phyloP scores from a whole-genome alignment of 306 rosid species.

The Cicer pinnatifidum region DNA sequence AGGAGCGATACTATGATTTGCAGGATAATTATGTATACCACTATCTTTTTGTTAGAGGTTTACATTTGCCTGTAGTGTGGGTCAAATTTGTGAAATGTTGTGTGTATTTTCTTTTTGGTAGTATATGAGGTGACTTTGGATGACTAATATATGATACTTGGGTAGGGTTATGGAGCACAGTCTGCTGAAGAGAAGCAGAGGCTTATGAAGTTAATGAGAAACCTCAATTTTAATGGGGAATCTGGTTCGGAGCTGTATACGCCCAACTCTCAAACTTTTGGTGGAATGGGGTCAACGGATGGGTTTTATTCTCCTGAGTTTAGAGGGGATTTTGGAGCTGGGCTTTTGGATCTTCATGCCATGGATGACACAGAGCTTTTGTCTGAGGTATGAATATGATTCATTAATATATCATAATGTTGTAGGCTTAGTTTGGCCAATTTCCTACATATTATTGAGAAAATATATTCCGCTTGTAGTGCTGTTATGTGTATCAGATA shows the following conservation, averaged over 20 bases:
- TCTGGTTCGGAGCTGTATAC: slow-evolving; percentile 80
- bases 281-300: slow-evolving; percentile 67
- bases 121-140: slow-evolving; percentile 37
- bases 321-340: slow-evolving; percentile 97
- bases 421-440: slow-evolving; percentile 1
- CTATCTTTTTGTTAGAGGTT: background rate
- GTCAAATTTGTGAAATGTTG: slow-evolving; percentile 15
- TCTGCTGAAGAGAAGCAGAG: slow-evolving; percentile 99
- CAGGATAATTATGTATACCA: background rate
- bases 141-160: slow-evolving; percentile 36
- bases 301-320: slow-evolving; percentile 84
- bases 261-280: slow-evolving; percentile 67
- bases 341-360: slow-evolving; percentile 99
- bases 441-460: slow-evolving; percentile 17
- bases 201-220: slow-evolving; percentile 90
- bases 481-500: background rate
- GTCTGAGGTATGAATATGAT: slow-evolving; percentile 78
- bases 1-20: slow-evolving; percentile 17
- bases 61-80: slow-evolving; percentile 21
- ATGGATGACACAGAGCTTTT: slow-evolving; percentile 98
- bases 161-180: slow-evolving; percentile 91
- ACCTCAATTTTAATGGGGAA: slow-evolving; percentile 89
- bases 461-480: slow-evolving; percentile 19
- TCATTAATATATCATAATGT: background rate
- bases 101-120: slow-evolving; percentile 14